Percentiles rank a stretch among this genome's conserved stretches.
Evolutionary conservation across 352 stramenopile genomes (phyloP).

Genomic region (Phytophthora colocasiae): DNA sequence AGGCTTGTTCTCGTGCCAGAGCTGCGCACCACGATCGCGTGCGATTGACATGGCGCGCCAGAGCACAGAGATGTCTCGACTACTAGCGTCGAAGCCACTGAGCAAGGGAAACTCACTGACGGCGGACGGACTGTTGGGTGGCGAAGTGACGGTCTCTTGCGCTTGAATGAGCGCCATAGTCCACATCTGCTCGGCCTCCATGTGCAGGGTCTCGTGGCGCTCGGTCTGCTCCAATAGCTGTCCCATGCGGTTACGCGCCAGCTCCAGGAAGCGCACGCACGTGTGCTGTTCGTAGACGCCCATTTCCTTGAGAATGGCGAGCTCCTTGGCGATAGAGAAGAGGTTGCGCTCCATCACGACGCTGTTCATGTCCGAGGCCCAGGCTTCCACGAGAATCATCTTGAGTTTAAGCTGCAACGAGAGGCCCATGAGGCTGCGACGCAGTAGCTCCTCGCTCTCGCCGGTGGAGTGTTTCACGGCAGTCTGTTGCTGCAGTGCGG

Average conservation of each 20-base stretch:
- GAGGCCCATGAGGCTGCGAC: conserved; percentile 77
- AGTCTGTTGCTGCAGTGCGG: conserved; percentile 18
- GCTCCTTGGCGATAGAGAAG: conserved; percentile 82
- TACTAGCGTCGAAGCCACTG: conserved; percentile 68
- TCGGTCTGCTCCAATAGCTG: conserved; percentile 69
- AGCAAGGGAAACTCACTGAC: conserved; percentile 71
- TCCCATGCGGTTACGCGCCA: conserved; percentile 72
- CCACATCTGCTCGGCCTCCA: conserved; percentile 77
- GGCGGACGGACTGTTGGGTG: conserved; percentile 45
- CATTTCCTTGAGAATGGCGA: conserved; percentile 78
- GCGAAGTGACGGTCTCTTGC: conserved; percentile 48
- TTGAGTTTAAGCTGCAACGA: conserved; percentile 88
- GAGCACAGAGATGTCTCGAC: conserved; percentile 74
- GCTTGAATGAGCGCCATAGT: conserved; percentile 79
- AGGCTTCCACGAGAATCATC: conserved; percentile 84
- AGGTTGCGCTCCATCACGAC: conserved; percentile 89
- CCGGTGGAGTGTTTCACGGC: conserved; percentile 4
- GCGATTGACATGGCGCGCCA: conserved; percentile 88
- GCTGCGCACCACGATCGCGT: conserved; percentile 75
- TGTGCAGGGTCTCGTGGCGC: conserved; percentile 66
- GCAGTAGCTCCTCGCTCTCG: conserved; percentile 46
- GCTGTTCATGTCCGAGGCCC: conserved; percentile 87
- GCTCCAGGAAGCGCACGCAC: conserved; percentile 79
- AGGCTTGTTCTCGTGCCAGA: conserved; percentile 89
- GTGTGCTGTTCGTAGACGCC: conserved; percentile 80